phyloP scores from a whole-genome alignment of 1,139 yeast genomes.

The Hansenula sp. region DNA sequence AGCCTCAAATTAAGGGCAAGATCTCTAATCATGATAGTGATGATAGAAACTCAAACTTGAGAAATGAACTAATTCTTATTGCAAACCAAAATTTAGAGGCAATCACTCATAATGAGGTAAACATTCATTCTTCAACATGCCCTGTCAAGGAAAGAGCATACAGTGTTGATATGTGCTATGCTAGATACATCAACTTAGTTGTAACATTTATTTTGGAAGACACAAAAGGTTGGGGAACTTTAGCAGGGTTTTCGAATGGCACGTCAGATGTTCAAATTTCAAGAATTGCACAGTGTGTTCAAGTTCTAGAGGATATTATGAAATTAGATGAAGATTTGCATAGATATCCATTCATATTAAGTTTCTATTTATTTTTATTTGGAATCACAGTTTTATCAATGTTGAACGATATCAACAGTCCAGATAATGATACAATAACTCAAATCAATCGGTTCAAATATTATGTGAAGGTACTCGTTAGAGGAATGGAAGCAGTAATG shows the following conservation, averaged over 20 bases:
- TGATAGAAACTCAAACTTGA: neutral
- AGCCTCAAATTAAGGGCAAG: neutral
- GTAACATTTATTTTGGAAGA: constrained; percentile 15
- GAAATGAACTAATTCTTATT: neutral
- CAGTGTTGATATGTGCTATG: constrained; percentile 16
- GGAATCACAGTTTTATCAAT: constrained; percentile 22
- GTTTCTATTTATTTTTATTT: constrained; percentile 20
- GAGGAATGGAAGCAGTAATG: constrained; percentile 22
- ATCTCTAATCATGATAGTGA: too few species aligned
- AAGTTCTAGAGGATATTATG: constrained; percentile 15
- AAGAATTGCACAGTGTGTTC: constrained; percentile 14
- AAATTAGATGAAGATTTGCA: constrained; percentile 20
- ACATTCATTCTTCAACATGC: neutral
- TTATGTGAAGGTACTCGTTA: constrained; percentile 18
- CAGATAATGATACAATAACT: constrained; percentile 11
- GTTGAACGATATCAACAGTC: constrained; percentile 16
- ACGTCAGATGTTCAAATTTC: constrained; percentile 11
- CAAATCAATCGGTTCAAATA: constrained; percentile 21
- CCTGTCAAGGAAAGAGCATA: constrained; percentile 1
- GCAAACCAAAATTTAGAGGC: constrained; percentile 6
- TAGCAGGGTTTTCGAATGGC: constrained; percentile 11
- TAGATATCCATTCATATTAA: constrained; percentile 19
- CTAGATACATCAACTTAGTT: constrained; percentile 15
- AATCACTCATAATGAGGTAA: constrained; percentile 3
- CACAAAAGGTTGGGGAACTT: constrained; percentile 8